These are phyloP conservation scores for Spatholobus suberectus DNA, from an alignment of 306 rosid species.

Conservation along the genomic window DNA sequence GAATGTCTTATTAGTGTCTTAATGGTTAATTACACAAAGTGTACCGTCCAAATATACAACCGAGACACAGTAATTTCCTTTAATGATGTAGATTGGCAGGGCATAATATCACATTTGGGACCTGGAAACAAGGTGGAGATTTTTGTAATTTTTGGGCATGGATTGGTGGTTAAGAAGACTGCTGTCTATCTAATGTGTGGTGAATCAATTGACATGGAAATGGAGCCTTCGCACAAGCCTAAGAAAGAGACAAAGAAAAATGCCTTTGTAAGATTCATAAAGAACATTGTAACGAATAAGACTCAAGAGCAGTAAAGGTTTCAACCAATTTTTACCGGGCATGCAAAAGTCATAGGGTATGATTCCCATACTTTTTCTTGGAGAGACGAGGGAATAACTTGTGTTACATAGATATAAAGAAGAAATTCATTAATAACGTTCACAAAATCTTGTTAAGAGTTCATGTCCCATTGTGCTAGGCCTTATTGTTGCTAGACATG, in stretches of 20 bases:
- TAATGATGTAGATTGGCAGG: slow-evolving; percentile 39
- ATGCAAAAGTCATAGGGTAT: background rate
- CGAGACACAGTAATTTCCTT: slow-evolving; percentile 8
- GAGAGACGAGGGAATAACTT: background rate
- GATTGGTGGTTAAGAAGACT: background rate
- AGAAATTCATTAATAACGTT: no score
- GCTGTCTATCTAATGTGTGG: background rate
- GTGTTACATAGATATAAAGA: no score
- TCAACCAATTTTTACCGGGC: background rate
- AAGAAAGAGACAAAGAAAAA: background rate
- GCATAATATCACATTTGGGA: background rate
- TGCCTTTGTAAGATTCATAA: background rate
- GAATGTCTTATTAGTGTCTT: slow-evolving; percentile 11
- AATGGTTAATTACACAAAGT: slow-evolving; percentile 30
- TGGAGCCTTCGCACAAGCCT: background rate
- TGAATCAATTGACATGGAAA: background rate
- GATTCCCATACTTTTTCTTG: background rate
- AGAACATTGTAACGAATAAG: background rate
- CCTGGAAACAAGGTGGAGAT: slow-evolving; percentile 26
- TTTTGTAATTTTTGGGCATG: slow-evolving; percentile 4
- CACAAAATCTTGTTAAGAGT: no score
- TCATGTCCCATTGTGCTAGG: no score
- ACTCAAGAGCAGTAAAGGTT: background rate
- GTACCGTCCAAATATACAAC: slow-evolving; percentile 20
- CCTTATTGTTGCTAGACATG: background rate